These are phyloP conservation scores for Alternaria gansuensis DNA, from an alignment of 2,329 filamentous ascomycete species.

Conservation along the genomic window DNA sequence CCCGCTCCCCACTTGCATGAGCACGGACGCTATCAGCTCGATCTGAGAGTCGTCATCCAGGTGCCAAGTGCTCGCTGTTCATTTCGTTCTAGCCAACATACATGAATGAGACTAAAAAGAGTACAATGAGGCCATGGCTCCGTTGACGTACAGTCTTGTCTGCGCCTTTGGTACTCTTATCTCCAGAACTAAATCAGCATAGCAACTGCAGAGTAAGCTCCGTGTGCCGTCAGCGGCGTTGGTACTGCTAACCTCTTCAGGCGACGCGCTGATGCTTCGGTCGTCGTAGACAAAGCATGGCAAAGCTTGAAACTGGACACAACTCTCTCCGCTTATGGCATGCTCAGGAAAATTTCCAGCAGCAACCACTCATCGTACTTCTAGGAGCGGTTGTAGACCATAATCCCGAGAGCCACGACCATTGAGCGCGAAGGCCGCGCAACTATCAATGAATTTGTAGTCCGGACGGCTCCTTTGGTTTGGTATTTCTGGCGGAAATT, in stretches of 20 bases:
- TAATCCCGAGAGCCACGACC: not conserved
- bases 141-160: not conserved
- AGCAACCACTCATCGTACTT: not conserved
- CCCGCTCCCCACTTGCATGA: not conserved
- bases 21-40: not conserved
- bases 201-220: slow-evolving; percentile 13
- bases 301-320: slow-evolving; percentile 20
- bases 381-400: not conserved
- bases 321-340: not conserved
- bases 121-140: not conserved
- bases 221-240: slow-evolving; percentile 6
- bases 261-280: slow-evolving; percentile 11
- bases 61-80: too few relatives aligned
- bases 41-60: not conserved
- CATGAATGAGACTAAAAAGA: not conserved
- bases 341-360: not conserved
- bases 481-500: slow-evolving; percentile 6
- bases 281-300: slow-evolving; percentile 19
- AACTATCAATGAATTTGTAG: not conserved
- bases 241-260: slow-evolving; percentile 5
- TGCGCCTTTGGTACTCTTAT: not conserved
- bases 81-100: not conserved
- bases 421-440: not conserved
- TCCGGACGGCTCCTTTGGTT: not conserved
- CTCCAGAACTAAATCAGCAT: not conserved